Base-by-base conservation (phyloP, 1,284 basidiomycete species). In the Gastroboletus turbinatus region DNA sequence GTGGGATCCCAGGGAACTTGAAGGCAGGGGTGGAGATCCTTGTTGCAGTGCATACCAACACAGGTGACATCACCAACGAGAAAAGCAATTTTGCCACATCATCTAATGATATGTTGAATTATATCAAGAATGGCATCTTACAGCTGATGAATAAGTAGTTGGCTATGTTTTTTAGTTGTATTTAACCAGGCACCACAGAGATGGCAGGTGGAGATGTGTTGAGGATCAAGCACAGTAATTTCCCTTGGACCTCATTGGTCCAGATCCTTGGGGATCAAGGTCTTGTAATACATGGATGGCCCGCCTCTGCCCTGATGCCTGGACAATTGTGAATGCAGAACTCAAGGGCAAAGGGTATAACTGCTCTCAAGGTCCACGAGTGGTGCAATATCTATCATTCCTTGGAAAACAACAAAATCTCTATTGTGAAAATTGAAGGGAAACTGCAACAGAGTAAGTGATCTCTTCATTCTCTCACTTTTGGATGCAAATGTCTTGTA, bases 251-350 rank as follows among this genome's bases (percentile, higher is more conserved):
- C n/a, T n/a, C n/a, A n/a, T n/a, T n/a, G n/a, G n/a, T n/a, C n/a
- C 42, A 33, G 35, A 46, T 55, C 9, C 23, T 55, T 10, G 43
- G 14, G 11, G 16, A 30, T 8, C 48, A 55, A 27, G 53, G 47
- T n/a, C 30, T 55, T 11, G 42, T 55, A 19, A 38, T 55, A 16
- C 21, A 29, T 9, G 53, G 53, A 29, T 54, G 53, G 46, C 53
- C 46, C 0, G 0, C 29, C 27, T 44, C 48, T 17, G 33, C 27
- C 9, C 27, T 45, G 10, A 55, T 55, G 42, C 47, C 53, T 1
- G 21, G 53, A 19, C 16, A 52, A 52, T 48, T 53, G 29, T 13
- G 2, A n/a, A n/a, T 4, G 2, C 14, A 51, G 21, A 4, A 51
- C 14, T 33, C 29, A 21, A 46, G 36, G n/a, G 42, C 30, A 11